phyloP scores from a whole-genome alignment of 2,329 filamentous ascomycete species.

The Nemania sp. region DNA sequence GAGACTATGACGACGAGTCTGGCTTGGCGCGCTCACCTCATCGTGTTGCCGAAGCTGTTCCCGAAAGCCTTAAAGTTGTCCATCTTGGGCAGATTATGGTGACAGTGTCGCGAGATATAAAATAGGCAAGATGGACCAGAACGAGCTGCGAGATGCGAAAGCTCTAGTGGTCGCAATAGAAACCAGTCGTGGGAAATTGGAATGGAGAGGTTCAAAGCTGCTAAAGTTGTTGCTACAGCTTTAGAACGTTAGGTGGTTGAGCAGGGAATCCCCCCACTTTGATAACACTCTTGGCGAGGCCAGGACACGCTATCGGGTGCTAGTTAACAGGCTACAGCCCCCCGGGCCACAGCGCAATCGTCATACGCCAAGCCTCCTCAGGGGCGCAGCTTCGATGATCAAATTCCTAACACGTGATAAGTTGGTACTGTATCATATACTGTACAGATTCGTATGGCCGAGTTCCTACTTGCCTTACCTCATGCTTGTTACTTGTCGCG shows the following conservation, averaged over 20 bases:
- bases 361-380: slow-evolving; percentile 7
- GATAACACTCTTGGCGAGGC: slow-evolving; percentile 5
- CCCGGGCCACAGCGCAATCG: neutral
- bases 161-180: slow-evolving; percentile 9
- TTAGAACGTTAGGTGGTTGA: neutral
- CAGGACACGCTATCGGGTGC: slow-evolving; percentile 3
- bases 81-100: slow-evolving; percentile 43
- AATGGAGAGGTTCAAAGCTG: neutral
- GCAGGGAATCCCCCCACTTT: neutral
- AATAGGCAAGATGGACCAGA: neutral
- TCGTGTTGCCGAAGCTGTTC: slow-evolving; percentile 60
- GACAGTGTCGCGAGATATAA: neutral
- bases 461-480: no score
- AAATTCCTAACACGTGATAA: neutral
- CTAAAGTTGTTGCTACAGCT: neutral
- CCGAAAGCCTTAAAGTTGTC: slow-evolving; percentile 62
- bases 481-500: no score
- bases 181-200: slow-evolving; percentile 6
- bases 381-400: neutral
- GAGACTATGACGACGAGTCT: slow-evolving; percentile 19
- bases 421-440: neutral
- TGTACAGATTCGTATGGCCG: no score
- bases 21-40: slow-evolving; percentile 41
- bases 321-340: slow-evolving; percentile 2
- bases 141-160: slow-evolving; percentile 6